phyloP scores from a whole-genome alignment of 2,329 filamentous ascomycete genomes.

The Teratosphaeria epicoccoides region DNA sequence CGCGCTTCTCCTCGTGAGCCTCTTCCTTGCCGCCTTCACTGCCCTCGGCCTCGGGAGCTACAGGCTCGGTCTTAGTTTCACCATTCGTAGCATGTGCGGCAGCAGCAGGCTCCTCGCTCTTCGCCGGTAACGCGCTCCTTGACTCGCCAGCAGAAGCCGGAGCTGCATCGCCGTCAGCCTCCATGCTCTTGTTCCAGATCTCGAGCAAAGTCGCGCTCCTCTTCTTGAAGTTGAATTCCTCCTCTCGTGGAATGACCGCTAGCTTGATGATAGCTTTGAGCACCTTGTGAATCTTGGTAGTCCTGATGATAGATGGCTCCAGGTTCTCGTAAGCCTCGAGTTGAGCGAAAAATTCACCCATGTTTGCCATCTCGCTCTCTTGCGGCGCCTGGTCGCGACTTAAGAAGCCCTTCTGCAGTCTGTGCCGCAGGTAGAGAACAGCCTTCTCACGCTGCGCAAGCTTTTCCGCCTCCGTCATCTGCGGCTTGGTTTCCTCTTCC shows the following conservation, averaged over 20 bases:
- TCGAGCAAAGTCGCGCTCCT: constrained; percentile 70
- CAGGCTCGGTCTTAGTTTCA: constrained; percentile 14
- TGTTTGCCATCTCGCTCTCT: constrained; percentile 68
- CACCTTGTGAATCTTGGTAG: constrained; percentile 97
- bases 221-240: constrained; percentile 79
- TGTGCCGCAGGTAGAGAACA: constrained; percentile 88
- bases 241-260: constrained; percentile 72
- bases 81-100: constrained; percentile 22
- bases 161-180: constrained; percentile 27
- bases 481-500: constrained; percentile 48
- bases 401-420: constrained; percentile 87
- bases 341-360: constrained; percentile 68
- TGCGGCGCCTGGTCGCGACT: constrained; percentile 76
- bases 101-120: constrained; percentile 23
- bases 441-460: constrained; percentile 50
- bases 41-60: constrained; percentile 15
- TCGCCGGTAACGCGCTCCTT: constrained; percentile 20
- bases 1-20: constrained; percentile 13
- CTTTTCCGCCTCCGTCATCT: constrained; percentile 44
- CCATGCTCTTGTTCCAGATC: constrained; percentile 76
- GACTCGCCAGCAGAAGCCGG: constrained; percentile 24
- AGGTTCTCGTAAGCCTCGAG: constrained; percentile 72
- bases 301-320: constrained; percentile 77
- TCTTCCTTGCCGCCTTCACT: constrained; percentile 9
- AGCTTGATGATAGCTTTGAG: constrained; percentile 90